Evolutionary conservation across 2,329 filamentous ascomycete species (phyloP), one percentile per base, ranked within the genome.

Genomic region (Fusarium ambrosium): DNA sequence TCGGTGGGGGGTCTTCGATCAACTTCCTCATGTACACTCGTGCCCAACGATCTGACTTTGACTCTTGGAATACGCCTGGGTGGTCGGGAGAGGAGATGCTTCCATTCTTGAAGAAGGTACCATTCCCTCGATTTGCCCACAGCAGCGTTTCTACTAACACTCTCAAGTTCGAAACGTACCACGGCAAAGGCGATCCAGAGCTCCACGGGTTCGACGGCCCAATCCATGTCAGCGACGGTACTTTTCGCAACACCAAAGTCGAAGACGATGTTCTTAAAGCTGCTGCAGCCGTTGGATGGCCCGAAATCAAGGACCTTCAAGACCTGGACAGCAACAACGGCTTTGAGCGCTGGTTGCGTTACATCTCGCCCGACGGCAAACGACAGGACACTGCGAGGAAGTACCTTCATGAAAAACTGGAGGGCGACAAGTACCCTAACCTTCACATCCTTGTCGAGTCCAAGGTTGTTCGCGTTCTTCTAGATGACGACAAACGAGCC

Each of bases 401-500:
- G 16, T 92, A 90, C 68, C 64, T 83, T 18, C 74, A 82, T 45
- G 61, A 82, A 41, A 68, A 81, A 53, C 77, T 85, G 55, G 56
- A 73, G 29, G 68, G 82, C 5, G 75, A 70, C 2, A 81, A 86
- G 3, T 85, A 90, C 56, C 86, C 88, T 0, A 91, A 92, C 66
- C 85, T 93, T 2, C 88, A 92, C 66, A 84, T 93, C 6, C 82
- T 93, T 0, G 83, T 87, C 0, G 86, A 92, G 74, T 86, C 87
- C 3, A 88, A 88, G 66, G 90, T 93, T 1, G 81, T 86, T 2
- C 86, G 86, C 4, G 85, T 92, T 1, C 66, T 91, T 6, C 89
- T 92, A 60, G 74, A 83, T 6, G 84, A 88, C 5, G 83, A 85
- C 4, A 89, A 86, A 48, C 80, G 83, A 43, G 92, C 91, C 4